phyloP scores from a whole-genome alignment of 768 basidiomycete genomes.

The Russula abietina region DNA sequence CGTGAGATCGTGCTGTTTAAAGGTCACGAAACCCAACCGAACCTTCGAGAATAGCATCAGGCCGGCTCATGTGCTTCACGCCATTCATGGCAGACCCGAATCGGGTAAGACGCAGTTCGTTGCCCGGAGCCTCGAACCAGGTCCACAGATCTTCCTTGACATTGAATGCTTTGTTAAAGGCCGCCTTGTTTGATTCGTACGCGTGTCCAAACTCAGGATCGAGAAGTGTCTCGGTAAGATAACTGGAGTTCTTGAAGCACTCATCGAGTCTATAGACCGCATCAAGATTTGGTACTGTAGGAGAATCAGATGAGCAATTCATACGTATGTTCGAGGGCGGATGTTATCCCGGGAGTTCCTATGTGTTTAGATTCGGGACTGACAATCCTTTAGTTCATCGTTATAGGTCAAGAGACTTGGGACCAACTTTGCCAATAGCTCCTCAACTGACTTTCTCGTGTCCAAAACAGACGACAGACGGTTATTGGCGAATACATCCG shows the following conservation, averaged over 20 bases:
- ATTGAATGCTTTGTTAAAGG: too few relatives aligned
- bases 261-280: constrained; percentile 1
- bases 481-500: too few relatives aligned
- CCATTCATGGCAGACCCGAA: constrained; percentile 15
- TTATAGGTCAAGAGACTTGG: not conserved
- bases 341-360: constrained; percentile 23
- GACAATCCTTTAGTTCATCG: not conserved
- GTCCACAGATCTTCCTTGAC: too few relatives aligned
- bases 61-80: constrained; percentile 2
- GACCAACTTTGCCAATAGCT: constrained; percentile 16
- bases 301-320: not conserved
- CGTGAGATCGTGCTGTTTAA: not conserved
- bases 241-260: too few relatives aligned
- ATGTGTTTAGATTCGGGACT: constrained; percentile 25
- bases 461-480: too few relatives aligned
- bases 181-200: not conserved
- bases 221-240: too few relatives aligned
- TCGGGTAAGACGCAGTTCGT: constrained; percentile 1
- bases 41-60: not conserved
- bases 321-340: constrained; percentile 20
- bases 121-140: constrained; percentile 12
- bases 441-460: too few relatives aligned
- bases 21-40: not conserved
- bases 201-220: too few relatives aligned
- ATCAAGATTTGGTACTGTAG: not conserved